A percentile compares a stretch with the other conserved stretches of the same genome.
phyloP scores from a whole-genome alignment of 169 alveolate genomes.

The Cryptosporidium viatorum region DNA sequence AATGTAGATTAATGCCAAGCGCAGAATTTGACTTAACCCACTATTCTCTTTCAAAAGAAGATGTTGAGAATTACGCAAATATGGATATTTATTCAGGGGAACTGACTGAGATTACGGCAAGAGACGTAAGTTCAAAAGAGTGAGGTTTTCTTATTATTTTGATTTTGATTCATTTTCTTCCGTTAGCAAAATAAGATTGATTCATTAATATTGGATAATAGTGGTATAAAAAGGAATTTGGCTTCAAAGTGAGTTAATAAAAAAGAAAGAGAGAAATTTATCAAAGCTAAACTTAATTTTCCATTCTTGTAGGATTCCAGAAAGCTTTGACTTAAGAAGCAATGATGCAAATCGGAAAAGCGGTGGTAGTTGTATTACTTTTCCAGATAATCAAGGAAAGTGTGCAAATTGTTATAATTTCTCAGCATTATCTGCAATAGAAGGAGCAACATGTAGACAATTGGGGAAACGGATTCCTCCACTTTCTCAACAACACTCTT shows the following conservation, averaged over 20 bases:
- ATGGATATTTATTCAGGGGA: slow-evolving; percentile 59
- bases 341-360: slow-evolving; percentile 26
- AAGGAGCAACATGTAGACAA: slow-evolving; percentile 68
- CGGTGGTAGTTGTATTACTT: slow-evolving; percentile 69
- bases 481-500: slow-evolving; percentile 58
- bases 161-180: not conserved
- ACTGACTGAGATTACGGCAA: slow-evolving; percentile 7
- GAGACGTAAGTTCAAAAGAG: slow-evolving; percentile 17
- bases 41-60: slow-evolving; percentile 1
- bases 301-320: slow-evolving; percentile 34
- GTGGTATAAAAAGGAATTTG: slow-evolving; percentile 2
- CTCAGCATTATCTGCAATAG: slow-evolving; percentile 65
- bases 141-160: not conserved
- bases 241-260: not conserved
- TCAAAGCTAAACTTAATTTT: not conserved
- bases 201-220: not conserved
- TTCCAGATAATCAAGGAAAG: slow-evolving; percentile 73
- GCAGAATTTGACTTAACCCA: slow-evolving; percentile 63
- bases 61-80: slow-evolving; percentile 38
- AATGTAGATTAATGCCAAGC: slow-evolving; percentile 29
- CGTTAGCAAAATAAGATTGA: not conserved
- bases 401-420: slow-evolving; percentile 72
- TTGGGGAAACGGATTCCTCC: slow-evolving; percentile 44
- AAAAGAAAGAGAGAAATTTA: not conserved
- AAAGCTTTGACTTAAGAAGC: slow-evolving; percentile 64